Conservation (phyloP, 2,329 filamentous ascomycete species). For the Paracamarosporium sp. region DNA sequence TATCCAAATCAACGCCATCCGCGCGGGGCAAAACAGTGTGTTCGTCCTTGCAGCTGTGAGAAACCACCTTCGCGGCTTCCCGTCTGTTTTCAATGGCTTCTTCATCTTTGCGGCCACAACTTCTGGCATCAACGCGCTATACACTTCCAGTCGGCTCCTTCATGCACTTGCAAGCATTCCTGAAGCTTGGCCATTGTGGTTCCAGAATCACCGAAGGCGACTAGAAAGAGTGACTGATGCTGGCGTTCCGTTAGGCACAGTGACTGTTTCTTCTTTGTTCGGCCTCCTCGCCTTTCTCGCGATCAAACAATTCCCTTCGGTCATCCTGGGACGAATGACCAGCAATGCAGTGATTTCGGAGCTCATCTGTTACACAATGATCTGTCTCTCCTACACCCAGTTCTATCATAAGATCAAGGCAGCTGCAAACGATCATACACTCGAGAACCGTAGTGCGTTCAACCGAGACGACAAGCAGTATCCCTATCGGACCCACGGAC, state of each 20-base stretch:
- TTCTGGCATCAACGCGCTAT: slow-evolving; percentile 52
- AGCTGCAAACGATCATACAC: slow-evolving; percentile 29
- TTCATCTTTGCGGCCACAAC: slow-evolving; percentile 55
- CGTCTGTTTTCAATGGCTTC: slow-evolving; percentile 54
- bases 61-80: slow-evolving; percentile 45
- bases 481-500: slow-evolving; percentile 33
- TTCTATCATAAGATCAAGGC: slow-evolving; percentile 39
- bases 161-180: slow-evolving; percentile 52
- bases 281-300: slow-evolving; percentile 48
- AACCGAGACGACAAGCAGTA: slow-evolving; percentile 38
- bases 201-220: slow-evolving; percentile 37
- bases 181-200: slow-evolving; percentile 49
- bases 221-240: slow-evolving; percentile 44
- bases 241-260: slow-evolving; percentile 49
- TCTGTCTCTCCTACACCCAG: slow-evolving; percentile 41
- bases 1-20: slow-evolving; percentile 32
- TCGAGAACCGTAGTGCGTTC: slow-evolving; percentile 33
- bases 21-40: slow-evolving; percentile 43
- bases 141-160: slow-evolving; percentile 51
- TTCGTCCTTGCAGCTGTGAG: slow-evolving; percentile 52
- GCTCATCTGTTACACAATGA: slow-evolving; percentile 45
- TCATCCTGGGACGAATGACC: slow-evolving; percentile 43
- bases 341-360: slow-evolving; percentile 45
- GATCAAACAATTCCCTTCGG: slow-evolving; percentile 30
- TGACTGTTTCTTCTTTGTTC: slow-evolving; percentile 46